Percentiles rank a stretch among this genome's conserved stretches.
Evolutionary conservation across 2,329 filamentous ascomycete genomes (phyloP).

Genomic region (Thermoascus crustaceus): DNA sequence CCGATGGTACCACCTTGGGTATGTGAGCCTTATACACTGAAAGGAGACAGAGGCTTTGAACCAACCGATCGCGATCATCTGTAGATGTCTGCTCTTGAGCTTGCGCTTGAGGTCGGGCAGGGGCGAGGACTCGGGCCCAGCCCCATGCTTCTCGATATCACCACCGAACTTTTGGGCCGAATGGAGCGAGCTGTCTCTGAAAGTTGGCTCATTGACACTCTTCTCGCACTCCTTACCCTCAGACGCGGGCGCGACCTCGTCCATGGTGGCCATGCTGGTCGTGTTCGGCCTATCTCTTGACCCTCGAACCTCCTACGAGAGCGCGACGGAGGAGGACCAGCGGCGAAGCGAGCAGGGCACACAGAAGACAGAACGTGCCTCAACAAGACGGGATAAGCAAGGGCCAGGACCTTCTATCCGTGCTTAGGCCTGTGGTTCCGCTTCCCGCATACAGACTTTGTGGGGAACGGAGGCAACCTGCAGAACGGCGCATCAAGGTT

Average conservation of each 20-base stretch:
- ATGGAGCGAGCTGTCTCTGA: background rate
- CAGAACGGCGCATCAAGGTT: too few species aligned
- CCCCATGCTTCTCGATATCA: slow-evolving; percentile 32
- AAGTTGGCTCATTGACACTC: background rate
- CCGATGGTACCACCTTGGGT: slow-evolving; percentile 62
- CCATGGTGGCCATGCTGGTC: background rate
- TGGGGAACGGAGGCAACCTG: slow-evolving; percentile 1
- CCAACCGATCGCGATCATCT: slow-evolving; percentile 97
- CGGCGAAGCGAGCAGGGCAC: too few species aligned
- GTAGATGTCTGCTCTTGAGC: slow-evolving; percentile 78
- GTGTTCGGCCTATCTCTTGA: background rate
- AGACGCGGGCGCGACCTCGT: background rate
- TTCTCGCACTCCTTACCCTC: slow-evolving; percentile 1
- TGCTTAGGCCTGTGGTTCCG: too few species aligned
- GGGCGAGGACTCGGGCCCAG: slow-evolving; percentile 50
- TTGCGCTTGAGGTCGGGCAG: slow-evolving; percentile 58
- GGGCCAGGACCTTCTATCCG: too few species aligned
- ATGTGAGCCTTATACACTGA: too few species aligned
- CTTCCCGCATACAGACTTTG: background rate
- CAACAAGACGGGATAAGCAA: background rate
- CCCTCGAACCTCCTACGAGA: background rate
- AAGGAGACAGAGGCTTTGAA: slow-evolving; percentile 35
- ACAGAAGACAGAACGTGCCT: too few species aligned
- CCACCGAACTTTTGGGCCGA: slow-evolving; percentile 4
- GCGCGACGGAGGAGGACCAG: too few species aligned